Percentiles rank a stretch among this genome's conserved stretches.
These are phyloP conservation scores for Tausonia pullulans DNA, from an alignment of 1,284 basidiomycete species.

Conservation along the genomic window DNA sequence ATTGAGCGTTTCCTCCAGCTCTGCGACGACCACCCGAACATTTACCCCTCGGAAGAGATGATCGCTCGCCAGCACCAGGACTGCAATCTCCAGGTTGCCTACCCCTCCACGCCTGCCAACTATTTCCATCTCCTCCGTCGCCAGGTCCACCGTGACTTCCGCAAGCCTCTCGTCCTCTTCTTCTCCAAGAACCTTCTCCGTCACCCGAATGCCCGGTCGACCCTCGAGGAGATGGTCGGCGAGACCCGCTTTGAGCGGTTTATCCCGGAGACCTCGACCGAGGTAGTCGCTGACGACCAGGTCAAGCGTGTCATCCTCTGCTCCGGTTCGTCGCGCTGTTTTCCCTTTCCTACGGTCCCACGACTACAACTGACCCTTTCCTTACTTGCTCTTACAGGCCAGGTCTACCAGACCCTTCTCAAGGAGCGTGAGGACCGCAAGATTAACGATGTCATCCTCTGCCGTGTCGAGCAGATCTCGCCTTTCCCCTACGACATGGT, in stretches of 20 bases:
- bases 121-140: constrained; percentile 93
- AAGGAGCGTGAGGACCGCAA: constrained; percentile 80
- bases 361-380: too few species aligned
- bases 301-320: constrained; percentile 87
- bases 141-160: constrained; percentile 91
- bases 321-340: constrained; percentile 41
- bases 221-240: constrained; percentile 74
- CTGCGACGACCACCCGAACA: constrained; percentile 90
- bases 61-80: constrained; percentile 94
- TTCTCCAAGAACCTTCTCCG: constrained; percentile 94
- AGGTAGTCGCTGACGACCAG: constrained; percentile 67
- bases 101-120: constrained; percentile 87
- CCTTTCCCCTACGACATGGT: constrained; percentile 93
- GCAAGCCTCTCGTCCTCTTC: constrained; percentile 88
- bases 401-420: constrained; percentile 83
- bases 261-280: constrained; percentile 69
- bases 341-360: not conserved
- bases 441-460: constrained; percentile 87
- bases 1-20: constrained; percentile 96
- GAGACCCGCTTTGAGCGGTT: constrained; percentile 89
- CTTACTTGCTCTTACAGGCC: constrained; percentile 43
- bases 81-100: constrained; percentile 98
- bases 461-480: constrained; percentile 84
- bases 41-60: constrained; percentile 81
- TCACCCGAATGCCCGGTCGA: constrained; percentile 81